These are phyloP conservation scores for Aspergillus flavus DNA, from an alignment of 2,329 filamentous ascomycete genomes.

Conservation along the genomic window DNA sequence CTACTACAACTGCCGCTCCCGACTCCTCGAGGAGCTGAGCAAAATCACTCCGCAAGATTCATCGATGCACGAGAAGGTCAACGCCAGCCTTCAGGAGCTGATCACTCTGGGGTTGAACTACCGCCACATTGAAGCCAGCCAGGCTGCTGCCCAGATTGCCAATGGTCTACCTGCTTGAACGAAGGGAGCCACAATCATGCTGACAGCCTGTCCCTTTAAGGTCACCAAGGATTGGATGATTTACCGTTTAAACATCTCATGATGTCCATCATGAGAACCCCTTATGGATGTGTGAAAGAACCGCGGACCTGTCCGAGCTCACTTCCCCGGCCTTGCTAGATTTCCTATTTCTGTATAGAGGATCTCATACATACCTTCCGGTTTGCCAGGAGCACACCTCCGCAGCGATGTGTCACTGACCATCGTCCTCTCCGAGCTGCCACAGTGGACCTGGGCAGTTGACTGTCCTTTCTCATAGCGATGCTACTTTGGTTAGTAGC, in stretches of 20 bases:
- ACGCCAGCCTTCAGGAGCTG: conserved; percentile 47
- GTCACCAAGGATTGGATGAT: conserved; percentile 4
- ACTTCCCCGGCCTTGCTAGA: conserved; percentile 5
- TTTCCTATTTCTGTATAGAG: conserved; percentile 7
- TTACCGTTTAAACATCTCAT: conserved; percentile 12
- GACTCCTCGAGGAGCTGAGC: conserved; percentile 42
- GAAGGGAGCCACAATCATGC: conserved; percentile 2
- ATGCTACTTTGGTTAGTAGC: neutral
- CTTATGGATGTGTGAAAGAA: conserved; percentile 9
- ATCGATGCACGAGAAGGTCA: conserved; percentile 47
- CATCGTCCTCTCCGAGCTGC: conserved; percentile 4
- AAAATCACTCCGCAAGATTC: conserved; percentile 45
- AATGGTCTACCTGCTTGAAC: conserved; percentile 38
- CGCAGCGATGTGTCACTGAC: conserved; percentile 1
- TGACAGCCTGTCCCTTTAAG: conserved; percentile 1
- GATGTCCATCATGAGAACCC: conserved; percentile 14
- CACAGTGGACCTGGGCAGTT: neutral
- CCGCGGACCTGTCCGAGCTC: conserved; percentile 15
- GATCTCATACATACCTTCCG: neutral
- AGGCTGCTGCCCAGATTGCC: conserved; percentile 39
- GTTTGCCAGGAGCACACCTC: conserved; percentile 1
- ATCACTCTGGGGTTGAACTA: conserved; percentile 47
- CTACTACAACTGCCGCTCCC: conserved; percentile 45
- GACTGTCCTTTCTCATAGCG: neutral
- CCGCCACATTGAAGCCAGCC: conserved; percentile 46